phyloP scores from a whole-genome alignment of 495 filamentous ascomycete genomes.

The Astrothelium macrocarpum region DNA sequence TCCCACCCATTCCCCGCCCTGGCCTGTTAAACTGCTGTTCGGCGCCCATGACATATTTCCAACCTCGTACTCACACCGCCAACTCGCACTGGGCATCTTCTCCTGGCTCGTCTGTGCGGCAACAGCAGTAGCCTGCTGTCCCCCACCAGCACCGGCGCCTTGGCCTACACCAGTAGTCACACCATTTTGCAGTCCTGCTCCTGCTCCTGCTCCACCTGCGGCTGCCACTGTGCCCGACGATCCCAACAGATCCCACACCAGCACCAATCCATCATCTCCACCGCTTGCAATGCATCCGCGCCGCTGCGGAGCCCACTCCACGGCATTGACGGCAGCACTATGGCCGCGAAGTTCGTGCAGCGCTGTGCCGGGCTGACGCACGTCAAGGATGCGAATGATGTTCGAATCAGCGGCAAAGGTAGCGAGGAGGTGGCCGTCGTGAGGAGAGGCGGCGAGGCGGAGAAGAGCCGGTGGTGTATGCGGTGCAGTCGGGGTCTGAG shows the following conservation, averaged over 20 bases:
- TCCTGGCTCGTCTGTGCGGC: slow-evolving; percentile 31
- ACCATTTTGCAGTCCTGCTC: slow-evolving; percentile 10
- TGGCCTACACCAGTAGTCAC: too few species aligned
- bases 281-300: slow-evolving; percentile 85
- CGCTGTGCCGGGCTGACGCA: slow-evolving; percentile 91
- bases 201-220: slow-evolving; percentile 3
- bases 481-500: slow-evolving; percentile 38
- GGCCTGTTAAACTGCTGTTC: slow-evolving; percentile 57
- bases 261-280: slow-evolving; percentile 80
- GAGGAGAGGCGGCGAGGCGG: slow-evolving; percentile 86
- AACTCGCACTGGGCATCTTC: slow-evolving; percentile 64
- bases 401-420: slow-evolving; percentile 93
- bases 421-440: slow-evolving; percentile 89
- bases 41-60: slow-evolving; percentile 93
- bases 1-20: slow-evolving; percentile 85
- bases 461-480: slow-evolving; percentile 63
- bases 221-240: background rate
- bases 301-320: slow-evolving; percentile 88
- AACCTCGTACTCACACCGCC: slow-evolving; percentile 95
- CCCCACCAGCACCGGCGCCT: too few species aligned
- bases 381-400: slow-evolving; percentile 89
- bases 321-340: slow-evolving; percentile 70
- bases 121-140: background rate
- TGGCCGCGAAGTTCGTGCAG: slow-evolving; percentile 93
- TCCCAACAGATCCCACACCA: slow-evolving; percentile 87